A percentile compares a stretch with the other conserved stretches of the same genome.
Conservation (phyloP, 2,329 filamentous ascomycete genomes). For the Fusarium siculi region DNA sequence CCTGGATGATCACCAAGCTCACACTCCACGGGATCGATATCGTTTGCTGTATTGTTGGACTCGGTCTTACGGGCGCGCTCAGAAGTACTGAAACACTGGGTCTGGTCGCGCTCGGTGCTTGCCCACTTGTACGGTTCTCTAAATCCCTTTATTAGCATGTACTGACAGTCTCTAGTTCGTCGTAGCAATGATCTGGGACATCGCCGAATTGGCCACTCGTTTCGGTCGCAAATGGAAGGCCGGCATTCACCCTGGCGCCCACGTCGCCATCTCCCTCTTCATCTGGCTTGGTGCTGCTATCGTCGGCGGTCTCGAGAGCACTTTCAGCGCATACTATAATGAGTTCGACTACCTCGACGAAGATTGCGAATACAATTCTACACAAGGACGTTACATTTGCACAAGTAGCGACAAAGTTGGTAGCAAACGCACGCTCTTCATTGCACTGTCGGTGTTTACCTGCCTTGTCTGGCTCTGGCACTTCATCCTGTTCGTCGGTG, state of each 20-base stretch:
- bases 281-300: slow-evolving; percentile 52
- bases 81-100: slow-evolving; percentile 9
- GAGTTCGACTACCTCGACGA: slow-evolving; percentile 26
- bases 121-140: slow-evolving; percentile 33
- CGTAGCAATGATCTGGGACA: slow-evolving; percentile 51
- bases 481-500: slow-evolving; percentile 53
- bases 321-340: slow-evolving; percentile 20
- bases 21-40: slow-evolving; percentile 45
- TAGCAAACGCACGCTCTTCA: slow-evolving; percentile 21
- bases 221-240: slow-evolving; percentile 46
- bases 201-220: slow-evolving; percentile 53
- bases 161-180: slow-evolving; percentile 45
- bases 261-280: slow-evolving; percentile 56
- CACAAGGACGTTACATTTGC: slow-evolving; percentile 1
- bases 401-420: slow-evolving; percentile 1
- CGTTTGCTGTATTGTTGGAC: slow-evolving; percentile 41
- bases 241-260: slow-evolving; percentile 57
- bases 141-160: neutral
- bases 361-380: slow-evolving; percentile 20
- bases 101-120: slow-evolving; percentile 19
- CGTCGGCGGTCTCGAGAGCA: slow-evolving; percentile 40
- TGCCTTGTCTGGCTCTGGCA: slow-evolving; percentile 46
- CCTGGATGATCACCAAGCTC: slow-evolving; percentile 47
- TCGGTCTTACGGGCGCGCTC: slow-evolving; percentile 45
- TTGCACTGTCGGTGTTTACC: slow-evolving; percentile 39